Evolutionary conservation across 2,329 filamentous ascomycete genomes (phyloP).

Genomic region (Ceratocystis lukuohia): DNA sequence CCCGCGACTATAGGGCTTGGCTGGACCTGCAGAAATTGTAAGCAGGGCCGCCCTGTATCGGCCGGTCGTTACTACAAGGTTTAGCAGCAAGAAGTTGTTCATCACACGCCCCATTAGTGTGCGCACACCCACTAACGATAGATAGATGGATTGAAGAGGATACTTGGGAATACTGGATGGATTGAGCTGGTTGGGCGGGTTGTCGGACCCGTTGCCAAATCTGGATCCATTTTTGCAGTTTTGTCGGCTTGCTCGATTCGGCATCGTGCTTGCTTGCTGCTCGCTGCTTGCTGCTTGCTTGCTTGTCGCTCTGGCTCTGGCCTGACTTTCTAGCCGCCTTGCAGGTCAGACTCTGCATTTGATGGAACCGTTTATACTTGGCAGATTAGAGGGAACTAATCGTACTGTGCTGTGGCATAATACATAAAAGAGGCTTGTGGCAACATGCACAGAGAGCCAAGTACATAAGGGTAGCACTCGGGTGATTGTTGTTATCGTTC

Average conservation of each 20-base stretch:
- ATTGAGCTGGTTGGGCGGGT: too few species aligned
- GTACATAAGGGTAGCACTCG: background rate
- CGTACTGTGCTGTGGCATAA: background rate
- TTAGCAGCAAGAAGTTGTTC: background rate
- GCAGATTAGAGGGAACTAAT: background rate
- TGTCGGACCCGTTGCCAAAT: background rate
- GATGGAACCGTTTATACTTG: background rate
- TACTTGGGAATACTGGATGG: background rate
- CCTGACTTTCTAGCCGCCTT: background rate
- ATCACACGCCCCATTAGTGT: background rate
- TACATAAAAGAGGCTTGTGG: background rate
- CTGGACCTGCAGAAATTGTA: slow-evolving; percentile 6
- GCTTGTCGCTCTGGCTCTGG: background rate
- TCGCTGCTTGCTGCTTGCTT: background rate
- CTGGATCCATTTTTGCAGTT: background rate
- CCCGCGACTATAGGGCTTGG: background rate
- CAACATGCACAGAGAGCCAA: background rate
- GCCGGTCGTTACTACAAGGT: background rate
- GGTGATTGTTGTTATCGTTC: background rate
- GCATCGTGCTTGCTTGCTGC: background rate
- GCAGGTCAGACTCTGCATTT: background rate
- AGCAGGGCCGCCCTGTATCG: slow-evolving; percentile 1
- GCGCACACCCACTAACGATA: background rate
- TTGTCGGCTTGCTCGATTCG: background rate
- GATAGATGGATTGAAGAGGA: background rate